Evolutionary conservation across 2,329 filamentous ascomycete species (phyloP).

Genomic region (Zalaria obscura): DNA sequence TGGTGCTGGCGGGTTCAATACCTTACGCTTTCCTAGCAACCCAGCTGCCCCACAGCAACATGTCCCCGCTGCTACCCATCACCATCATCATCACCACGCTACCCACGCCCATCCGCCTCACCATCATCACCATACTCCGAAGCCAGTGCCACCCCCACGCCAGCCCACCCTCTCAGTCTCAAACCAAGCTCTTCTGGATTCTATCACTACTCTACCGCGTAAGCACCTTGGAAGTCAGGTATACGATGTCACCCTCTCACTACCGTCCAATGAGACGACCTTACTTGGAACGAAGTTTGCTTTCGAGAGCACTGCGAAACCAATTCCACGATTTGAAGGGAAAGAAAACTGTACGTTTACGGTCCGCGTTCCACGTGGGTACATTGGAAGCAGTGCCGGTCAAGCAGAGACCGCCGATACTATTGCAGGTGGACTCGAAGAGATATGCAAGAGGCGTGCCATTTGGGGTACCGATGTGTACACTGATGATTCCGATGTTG

Average conservation of each 20-base stretch:
- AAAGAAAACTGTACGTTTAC: slow-evolving; percentile 86
- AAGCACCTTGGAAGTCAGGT: slow-evolving; percentile 73
- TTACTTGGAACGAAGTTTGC: slow-evolving; percentile 38
- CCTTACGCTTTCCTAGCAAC: slow-evolving; percentile 17
- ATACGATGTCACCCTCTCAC: slow-evolving; percentile 54
- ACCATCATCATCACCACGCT: slow-evolving; percentile 26
- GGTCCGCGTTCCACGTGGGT: slow-evolving; percentile 69
- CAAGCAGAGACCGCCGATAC: slow-evolving; percentile 5
- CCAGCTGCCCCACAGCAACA: slow-evolving; percentile 12
- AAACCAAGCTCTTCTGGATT: slow-evolving; percentile 57
- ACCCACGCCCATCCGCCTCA: slow-evolving; percentile 21
- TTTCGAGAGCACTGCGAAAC: slow-evolving; percentile 48
- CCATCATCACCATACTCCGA: slow-evolving; percentile 22
- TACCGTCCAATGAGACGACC: slow-evolving; percentile 23
- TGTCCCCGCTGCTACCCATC: slow-evolving; percentile 20
- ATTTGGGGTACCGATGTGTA: slow-evolving; percentile 93
- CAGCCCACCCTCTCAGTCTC: slow-evolving; percentile 53
- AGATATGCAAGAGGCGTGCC: slow-evolving; percentile 66
- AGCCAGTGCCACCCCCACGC: slow-evolving; percentile 26
- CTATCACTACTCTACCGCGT: slow-evolving; percentile 55
- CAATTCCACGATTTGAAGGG: slow-evolving; percentile 60
- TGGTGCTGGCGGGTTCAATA: slow-evolving; percentile 14
- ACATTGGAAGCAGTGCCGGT: slow-evolving; percentile 37
- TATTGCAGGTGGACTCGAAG: slow-evolving; percentile 41
- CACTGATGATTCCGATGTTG: slow-evolving; percentile 86